phyloP scores from a whole-genome alignment of 2,329 filamentous ascomycete genomes.

The Verticillium isaacii region DNA sequence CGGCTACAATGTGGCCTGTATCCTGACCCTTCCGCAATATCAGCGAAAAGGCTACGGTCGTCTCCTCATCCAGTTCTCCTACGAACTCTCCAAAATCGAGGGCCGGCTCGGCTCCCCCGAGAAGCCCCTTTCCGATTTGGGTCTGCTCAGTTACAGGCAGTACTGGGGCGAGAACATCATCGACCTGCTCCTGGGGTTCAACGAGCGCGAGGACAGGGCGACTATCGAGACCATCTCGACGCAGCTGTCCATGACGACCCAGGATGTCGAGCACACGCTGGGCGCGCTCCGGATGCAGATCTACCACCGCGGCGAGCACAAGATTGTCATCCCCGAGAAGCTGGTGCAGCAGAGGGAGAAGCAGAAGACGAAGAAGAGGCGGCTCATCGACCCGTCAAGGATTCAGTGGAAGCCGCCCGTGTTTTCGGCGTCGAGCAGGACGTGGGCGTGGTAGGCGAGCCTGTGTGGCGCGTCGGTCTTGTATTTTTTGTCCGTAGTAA shows the following conservation, averaged over 20 bases:
- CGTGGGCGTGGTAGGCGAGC: slow-evolving; percentile 82
- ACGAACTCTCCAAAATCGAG: slow-evolving; percentile 93
- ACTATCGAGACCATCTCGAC: slow-evolving; percentile 83
- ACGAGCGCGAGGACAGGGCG: slow-evolving; percentile 63
- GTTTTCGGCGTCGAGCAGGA: slow-evolving; percentile 82
- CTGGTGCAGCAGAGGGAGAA: slow-evolving; percentile 76
- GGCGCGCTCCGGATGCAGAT: slow-evolving; percentile 93
- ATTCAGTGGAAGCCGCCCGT: slow-evolving; percentile 96
- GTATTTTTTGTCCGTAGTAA: background rate
- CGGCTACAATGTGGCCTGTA: slow-evolving; percentile 97
- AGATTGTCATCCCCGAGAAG: slow-evolving; percentile 85
- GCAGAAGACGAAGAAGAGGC: slow-evolving; percentile 71
- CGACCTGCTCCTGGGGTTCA: slow-evolving; percentile 72
- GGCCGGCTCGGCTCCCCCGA: slow-evolving; percentile 93
- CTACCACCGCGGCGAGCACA: slow-evolving; percentile 94
- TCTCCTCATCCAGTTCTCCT: slow-evolving; percentile 93
- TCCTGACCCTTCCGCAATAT: slow-evolving; percentile 92
- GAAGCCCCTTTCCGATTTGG: slow-evolving; percentile 91
- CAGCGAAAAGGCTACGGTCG: slow-evolving; percentile 92
- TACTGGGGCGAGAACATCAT: slow-evolving; percentile 97
- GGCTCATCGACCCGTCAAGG: slow-evolving; percentile 69
- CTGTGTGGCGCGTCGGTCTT: background rate
- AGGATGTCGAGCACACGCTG: slow-evolving; percentile 91
- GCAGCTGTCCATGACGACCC: slow-evolving; percentile 88
- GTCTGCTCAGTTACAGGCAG: slow-evolving; percentile 87